Percentiles rank a stretch among this genome's conserved stretches.
phyloP scores from a whole-genome alignment of 2,329 filamentous ascomycete species.

The Fusarium brevicatenulatum region DNA sequence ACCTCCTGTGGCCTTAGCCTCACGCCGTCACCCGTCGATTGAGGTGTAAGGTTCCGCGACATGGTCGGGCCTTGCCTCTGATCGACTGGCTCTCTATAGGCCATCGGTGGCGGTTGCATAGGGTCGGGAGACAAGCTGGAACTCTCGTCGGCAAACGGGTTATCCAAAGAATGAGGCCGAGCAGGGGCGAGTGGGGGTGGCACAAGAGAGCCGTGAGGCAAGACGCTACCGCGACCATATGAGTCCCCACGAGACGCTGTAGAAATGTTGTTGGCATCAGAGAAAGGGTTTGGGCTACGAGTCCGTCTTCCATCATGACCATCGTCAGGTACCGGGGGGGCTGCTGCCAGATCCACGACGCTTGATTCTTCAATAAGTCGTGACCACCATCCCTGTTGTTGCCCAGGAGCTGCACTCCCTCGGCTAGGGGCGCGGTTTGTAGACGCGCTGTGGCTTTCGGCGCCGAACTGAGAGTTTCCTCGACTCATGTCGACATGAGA shows the following conservation, averaged over 20 bases:
- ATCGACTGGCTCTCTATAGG: slow-evolving; percentile 59
- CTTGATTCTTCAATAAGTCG: slow-evolving; percentile 54
- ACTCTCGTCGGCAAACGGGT: slow-evolving; percentile 62
- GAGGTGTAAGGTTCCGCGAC: slow-evolving; percentile 41
- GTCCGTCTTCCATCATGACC: slow-evolving; percentile 21
- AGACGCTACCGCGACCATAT: slow-evolving; percentile 56
- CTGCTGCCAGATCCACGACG: slow-evolving; percentile 51
- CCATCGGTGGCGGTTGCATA: slow-evolving; percentile 49
- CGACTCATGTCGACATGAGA: slow-evolving; percentile 61
- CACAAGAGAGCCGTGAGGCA: slow-evolving; percentile 53
- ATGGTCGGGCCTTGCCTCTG: slow-evolving; percentile 61
- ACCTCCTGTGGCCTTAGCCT: slow-evolving; percentile 50
- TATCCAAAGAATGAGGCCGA: slow-evolving; percentile 35
- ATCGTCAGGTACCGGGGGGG: slow-evolving; percentile 34
- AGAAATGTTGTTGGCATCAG: slow-evolving; percentile 57
- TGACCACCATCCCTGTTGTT: slow-evolving; percentile 56
- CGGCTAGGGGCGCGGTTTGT: slow-evolving; percentile 20
- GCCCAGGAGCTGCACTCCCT: slow-evolving; percentile 10
- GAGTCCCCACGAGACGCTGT: slow-evolving; percentile 49
- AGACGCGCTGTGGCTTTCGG: slow-evolving; percentile 52
- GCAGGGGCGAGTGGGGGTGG: slow-evolving; percentile 50
- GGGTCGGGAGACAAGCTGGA: slow-evolving; percentile 49
- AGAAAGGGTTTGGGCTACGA: slow-evolving; percentile 44
- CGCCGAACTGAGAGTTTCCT: slow-evolving; percentile 62
- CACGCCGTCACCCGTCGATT: slow-evolving; percentile 45